Conservation (phyloP, 1,284 basidiomycete species). For the Neolentinus lepideus region DNA sequence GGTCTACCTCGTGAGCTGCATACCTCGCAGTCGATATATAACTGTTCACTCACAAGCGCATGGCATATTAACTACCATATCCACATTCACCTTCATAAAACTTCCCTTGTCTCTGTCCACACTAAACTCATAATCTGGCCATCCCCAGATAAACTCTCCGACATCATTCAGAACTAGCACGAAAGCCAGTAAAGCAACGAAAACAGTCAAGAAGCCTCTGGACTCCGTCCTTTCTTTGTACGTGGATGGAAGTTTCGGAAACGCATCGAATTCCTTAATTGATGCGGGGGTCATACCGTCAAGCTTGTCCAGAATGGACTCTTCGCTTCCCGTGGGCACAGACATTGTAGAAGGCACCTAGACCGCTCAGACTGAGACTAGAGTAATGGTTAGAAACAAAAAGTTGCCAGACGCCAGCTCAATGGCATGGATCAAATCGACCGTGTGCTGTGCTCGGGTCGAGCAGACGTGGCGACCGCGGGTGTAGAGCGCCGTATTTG, state of each 20-base stretch:
- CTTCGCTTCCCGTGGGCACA: slow-evolving; percentile 16
- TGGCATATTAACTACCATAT: slow-evolving; percentile 88
- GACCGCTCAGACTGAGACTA: not conserved
- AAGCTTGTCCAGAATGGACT: slow-evolving; percentile 44
- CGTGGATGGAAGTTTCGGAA: slow-evolving; percentile 83
- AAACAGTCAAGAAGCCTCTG: slow-evolving; percentile 83
- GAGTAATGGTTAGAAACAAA: not conserved
- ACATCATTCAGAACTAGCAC: slow-evolving; percentile 82
- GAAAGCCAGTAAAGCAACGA: slow-evolving; percentile 68
- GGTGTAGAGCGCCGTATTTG: not conserved
- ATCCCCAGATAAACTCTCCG: slow-evolving; percentile 87
- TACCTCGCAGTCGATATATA: not conserved
- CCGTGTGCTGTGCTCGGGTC: not conserved
- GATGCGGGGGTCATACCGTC: slow-evolving; percentile 49
- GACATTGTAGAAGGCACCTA: not conserved
- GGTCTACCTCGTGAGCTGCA: slow-evolving; percentile 33
- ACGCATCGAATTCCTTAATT: slow-evolving; percentile 69
- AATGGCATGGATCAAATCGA: not conserved
- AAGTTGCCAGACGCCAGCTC: not conserved
- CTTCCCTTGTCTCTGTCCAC: slow-evolving; percentile 63
- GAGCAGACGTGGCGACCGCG: not conserved
- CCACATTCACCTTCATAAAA: slow-evolving; percentile 80
- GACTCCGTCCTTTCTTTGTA: slow-evolving; percentile 84
- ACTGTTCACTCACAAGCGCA: slow-evolving; percentile 68
- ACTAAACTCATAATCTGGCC: slow-evolving; percentile 81